A percentile compares a stretch with the other conserved stretches of the same genome.
These are phyloP conservation scores for Zarea fungicola DNA, from an alignment of 2,329 filamentous ascomycete species.

Conservation along the genomic window DNA sequence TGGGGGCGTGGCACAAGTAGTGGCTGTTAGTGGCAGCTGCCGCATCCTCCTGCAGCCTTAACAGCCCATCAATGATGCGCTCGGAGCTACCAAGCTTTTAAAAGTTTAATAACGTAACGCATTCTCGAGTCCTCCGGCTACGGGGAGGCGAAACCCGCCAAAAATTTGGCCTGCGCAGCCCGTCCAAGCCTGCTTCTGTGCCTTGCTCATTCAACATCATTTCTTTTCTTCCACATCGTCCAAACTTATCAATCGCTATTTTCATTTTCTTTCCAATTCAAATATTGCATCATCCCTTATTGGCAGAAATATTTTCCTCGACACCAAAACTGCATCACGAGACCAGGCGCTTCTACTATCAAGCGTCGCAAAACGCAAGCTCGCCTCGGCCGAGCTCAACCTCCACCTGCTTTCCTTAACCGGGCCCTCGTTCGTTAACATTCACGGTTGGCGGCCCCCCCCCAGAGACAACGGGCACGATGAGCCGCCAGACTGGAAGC, in stretches of 20 bases:
- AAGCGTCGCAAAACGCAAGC: slow-evolving; percentile 1
- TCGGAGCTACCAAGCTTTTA: not conserved
- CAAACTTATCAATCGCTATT: slow-evolving; percentile 8
- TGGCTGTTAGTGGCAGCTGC: too few relatives aligned
- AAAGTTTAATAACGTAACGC: slow-evolving; percentile 10
- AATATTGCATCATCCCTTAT: not conserved
- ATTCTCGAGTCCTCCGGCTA: slow-evolving; percentile 12
- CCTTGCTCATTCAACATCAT: not conserved
- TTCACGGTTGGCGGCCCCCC: slow-evolving; percentile 7
- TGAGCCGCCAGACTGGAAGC: slow-evolving; percentile 1
- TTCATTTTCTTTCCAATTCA: not conserved
- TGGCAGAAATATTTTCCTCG: not conserved
- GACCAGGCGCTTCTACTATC: not conserved
- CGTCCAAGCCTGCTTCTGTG: not conserved
- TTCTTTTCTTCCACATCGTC: not conserved
- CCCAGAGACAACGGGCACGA: not conserved
- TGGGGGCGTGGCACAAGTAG: too few relatives aligned
- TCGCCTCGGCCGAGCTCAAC: slow-evolving; percentile 11
- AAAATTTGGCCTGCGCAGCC: slow-evolving; percentile 8
- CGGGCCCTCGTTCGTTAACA: slow-evolving; percentile 3
- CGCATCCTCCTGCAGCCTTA: too few relatives aligned
- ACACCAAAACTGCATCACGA: not conserved
- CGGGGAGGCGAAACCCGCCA: slow-evolving; percentile 13
- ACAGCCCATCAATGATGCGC: too few relatives aligned
- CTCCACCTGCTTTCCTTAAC: slow-evolving; percentile 8